Evolutionary conservation across 208 protist genomes (phyloP), one percentile per base, ranked within the genome.

Genomic region (Naegleria fowleri): DNA sequence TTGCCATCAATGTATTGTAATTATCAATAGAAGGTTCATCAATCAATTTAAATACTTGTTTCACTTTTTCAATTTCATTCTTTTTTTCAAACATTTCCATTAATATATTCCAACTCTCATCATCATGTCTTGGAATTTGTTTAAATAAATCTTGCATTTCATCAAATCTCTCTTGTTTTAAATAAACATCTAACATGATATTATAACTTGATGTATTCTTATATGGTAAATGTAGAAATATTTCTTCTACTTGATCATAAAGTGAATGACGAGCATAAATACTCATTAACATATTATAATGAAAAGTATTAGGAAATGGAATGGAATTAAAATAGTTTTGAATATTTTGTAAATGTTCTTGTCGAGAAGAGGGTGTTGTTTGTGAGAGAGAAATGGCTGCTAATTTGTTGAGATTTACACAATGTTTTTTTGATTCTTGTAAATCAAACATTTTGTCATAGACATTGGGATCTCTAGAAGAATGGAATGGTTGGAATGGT

Each of bases 61-160:
- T 79, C 25, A 33, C 67, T 33, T 36, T 79, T 36, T 79, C 29
- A 11, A 79, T 36, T 36, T 79, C 29, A 1, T 33, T 33, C 16
- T 79, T 36, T 25, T 79, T 79, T 79, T 79, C 67, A 79, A 79
- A 79, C 67, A 79, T 79, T 79, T 79, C 67, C 29, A 79, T 36
- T 25, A 79, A 33, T 36, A 79, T 79, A 79, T 79, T 79, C 67
- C 67, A 79, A 33, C 29, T 36, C n/a, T 79, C 29, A 36, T 79
- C 67, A 33, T 79, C 67, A 79, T 25, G 67, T 36, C 9, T 79
- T 79, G 16, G 16, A 29, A 79, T 79, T 25, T 29, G n/a, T 79
- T 79, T 25, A 33, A 79, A 79, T 33, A 79, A 13, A 13, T 25
- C 0, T 25, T 79, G 67, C 7, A 79, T 36, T 79, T 79, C 29